Percentiles rank a stretch among this genome's conserved stretches.
Evolutionary conservation across 208 protist species (phyloP).

Genomic region (Borovskyia barvae): DNA sequence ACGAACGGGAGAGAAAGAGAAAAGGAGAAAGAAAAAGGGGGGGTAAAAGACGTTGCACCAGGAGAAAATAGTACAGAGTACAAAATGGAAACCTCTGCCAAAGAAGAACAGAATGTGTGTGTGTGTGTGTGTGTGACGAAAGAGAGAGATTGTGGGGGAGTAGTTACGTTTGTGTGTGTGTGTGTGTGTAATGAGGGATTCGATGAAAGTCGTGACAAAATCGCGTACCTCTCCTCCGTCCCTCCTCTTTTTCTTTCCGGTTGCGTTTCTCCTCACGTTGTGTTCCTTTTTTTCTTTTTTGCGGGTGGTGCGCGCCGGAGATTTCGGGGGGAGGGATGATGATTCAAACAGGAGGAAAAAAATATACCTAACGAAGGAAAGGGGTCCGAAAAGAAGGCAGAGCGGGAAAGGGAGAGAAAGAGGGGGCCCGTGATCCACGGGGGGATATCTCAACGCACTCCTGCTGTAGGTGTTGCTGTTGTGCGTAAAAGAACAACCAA

Average conservation of each 20-base stretch:
- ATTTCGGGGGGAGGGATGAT: neutral
- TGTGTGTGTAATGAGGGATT: neutral
- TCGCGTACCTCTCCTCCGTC: too few species aligned
- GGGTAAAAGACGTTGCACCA: neutral
- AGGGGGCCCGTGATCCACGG: too few species aligned
- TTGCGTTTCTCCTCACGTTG: neutral
- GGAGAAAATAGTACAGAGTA: too few species aligned
- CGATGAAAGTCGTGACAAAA: too few species aligned
- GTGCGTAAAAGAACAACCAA: too few species aligned
- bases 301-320: too few species aligned
- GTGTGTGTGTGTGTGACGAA: neutral
- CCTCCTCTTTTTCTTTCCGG: neutral
- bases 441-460: too few species aligned
- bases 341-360: neutral
- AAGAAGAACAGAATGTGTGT: neutral
- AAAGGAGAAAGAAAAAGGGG: neutral
- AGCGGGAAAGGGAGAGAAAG: too few species aligned
- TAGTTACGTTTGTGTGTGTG: neutral
- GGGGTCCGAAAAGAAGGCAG: too few species aligned
- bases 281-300: constrained; percentile 7
- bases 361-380: too few species aligned
- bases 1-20: neutral
- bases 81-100: neutral
- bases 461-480: too few species aligned
- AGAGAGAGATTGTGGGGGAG: neutral